Evolutionary conservation across 2,329 filamentous ascomycete genomes (phyloP).

Genomic region (Davidsoniella virescens): DNA sequence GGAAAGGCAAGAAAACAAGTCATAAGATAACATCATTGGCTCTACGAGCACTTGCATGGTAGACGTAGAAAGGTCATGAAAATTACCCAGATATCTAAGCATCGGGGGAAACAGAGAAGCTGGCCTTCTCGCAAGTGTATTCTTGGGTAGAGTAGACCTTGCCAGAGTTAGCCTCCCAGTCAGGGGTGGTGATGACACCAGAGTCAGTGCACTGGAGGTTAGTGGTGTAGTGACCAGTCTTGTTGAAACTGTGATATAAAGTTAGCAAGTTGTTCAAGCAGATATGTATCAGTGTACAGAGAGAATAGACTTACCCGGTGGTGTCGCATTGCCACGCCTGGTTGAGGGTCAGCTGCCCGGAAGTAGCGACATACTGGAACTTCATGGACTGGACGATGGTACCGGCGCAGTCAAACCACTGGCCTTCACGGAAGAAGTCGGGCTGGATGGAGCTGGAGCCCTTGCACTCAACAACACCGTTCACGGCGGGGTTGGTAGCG

Average conservation of each 20-base stretch:
- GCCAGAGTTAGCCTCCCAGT: slow-evolving; percentile 15
- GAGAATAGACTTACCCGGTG: not conserved
- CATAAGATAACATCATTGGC: not conserved
- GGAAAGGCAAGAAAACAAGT: not conserved
- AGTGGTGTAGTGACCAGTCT: not conserved
- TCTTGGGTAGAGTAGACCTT: slow-evolving; percentile 20
- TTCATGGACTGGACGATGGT: slow-evolving; percentile 18
- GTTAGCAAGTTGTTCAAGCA: not conserved
- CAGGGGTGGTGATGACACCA: slow-evolving; percentile 16
- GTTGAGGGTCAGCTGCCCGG: slow-evolving; percentile 25
- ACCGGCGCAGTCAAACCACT: slow-evolving; percentile 27
- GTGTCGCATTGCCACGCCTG: slow-evolving; percentile 31
- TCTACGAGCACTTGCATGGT: too few relatives aligned
- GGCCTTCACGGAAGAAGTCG: slow-evolving; percentile 34
- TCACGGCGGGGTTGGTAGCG: slow-evolving; percentile 29
- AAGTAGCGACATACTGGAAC: slow-evolving; percentile 28
- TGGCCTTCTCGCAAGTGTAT: slow-evolving; percentile 16
- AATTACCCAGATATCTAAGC: not conserved
- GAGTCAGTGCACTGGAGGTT: not conserved
- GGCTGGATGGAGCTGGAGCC: slow-evolving; percentile 26
- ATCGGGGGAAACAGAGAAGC: not conserved
- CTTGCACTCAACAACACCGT: slow-evolving; percentile 23
- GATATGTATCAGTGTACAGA: not conserved
- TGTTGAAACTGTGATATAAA: not conserved
- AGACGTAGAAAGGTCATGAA: not conserved